Base-by-base conservation (phyloP, 306 rosid species). In the Rosa lucieae region DNA sequence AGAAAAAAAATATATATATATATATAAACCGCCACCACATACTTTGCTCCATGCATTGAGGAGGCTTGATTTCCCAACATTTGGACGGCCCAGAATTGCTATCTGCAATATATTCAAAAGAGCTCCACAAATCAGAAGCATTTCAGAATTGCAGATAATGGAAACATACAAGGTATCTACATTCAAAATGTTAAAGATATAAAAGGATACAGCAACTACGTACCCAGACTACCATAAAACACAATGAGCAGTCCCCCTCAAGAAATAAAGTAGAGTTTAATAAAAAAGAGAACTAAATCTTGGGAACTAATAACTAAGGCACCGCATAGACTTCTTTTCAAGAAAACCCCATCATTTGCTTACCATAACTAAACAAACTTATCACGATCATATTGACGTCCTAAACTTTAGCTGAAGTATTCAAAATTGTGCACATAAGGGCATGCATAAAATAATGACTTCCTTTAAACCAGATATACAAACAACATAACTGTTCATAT, bases 1-100 rank as follows among this genome's bases (percentile, higher is more conserved):
- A 23, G 77, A 70, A 43, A 40, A 32, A 3, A 39, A 37, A 70
- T 75, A 67, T 8, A 76, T 47, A n/a, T n/a, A n/a, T 42, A 70
- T 3, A 61, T 20, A 32, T 72, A 46, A 29, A 29, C 17, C 61
- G 15, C 17, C 71, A 71, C 63, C 62, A 82, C 97, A 80, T 90
- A 95, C 99, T 91, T 89, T 92, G 94, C 98, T 90, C 99, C 99
- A 95, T 79, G 98, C 97, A 92, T 95, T 95, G 79, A 95, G 99
- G 81, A 95, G 95, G 88, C 99, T 92, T 26, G 99, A 95, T 86
- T 95, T 95, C 84, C 98, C 99, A 47, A 95, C 97, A 81, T 95
- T 95, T 73, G 99, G 99, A 26, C 98, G 96, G 77, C 98, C 99
- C 75, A 95, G 91, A 77, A 95, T 95, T 74, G 99, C 99, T 81